phyloP scores from a whole-genome alignment of 176 grass and related monocot genomes.

The Triticum timopheevii region DNA sequence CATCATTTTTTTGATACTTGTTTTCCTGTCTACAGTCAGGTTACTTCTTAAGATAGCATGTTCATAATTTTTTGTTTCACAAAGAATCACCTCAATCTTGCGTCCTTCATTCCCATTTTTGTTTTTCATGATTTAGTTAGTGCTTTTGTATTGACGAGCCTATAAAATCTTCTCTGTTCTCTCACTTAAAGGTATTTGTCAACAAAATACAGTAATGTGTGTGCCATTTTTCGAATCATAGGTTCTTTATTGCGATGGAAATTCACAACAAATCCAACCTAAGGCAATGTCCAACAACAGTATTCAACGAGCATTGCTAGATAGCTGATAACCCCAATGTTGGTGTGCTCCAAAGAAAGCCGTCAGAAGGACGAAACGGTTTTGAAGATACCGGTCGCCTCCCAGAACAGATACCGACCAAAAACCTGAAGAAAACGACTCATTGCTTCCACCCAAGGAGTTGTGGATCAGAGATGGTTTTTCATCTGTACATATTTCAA shows the following conservation, averaged over 20 bases:
- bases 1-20: background rate
- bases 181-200: background rate
- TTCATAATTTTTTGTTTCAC: background rate
- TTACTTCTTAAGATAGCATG: background rate
- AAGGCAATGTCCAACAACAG: constrained; percentile 37
- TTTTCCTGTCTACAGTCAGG: background rate
- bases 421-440: constrained; percentile 15
- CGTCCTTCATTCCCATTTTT: background rate
- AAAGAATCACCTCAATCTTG: background rate
- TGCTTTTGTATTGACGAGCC: background rate
- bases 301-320: constrained; percentile 32
- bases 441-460: constrained; percentile 39
- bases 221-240: background rate
- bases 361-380: constrained; percentile 38
- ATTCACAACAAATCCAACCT: background rate
- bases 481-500: no score
- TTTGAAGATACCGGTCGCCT: constrained; percentile 41
- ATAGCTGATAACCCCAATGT: constrained; percentile 10
- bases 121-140: background rate
- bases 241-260: background rate
- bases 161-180: background rate
- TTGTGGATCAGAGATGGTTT: background rate
- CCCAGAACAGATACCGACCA: constrained; percentile 35
- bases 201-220: background rate
- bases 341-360: constrained; percentile 1